phyloP scores from a whole-genome alignment of 2,329 filamentous ascomycete species.

The Phaeosphaeriaceae sp. region DNA sequence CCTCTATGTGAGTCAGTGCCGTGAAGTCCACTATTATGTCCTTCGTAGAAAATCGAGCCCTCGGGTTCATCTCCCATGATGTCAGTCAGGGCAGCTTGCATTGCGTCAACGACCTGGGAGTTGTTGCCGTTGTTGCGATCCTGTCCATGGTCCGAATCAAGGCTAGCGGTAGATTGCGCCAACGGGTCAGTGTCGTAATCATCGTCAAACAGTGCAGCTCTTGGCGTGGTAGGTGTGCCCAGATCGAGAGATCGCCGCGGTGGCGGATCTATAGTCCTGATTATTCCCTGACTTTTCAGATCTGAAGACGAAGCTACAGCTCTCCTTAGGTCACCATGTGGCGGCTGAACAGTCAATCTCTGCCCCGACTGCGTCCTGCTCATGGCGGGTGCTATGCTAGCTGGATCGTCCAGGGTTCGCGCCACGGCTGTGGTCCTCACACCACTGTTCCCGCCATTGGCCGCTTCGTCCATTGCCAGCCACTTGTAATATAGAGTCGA shows the following conservation, averaged over 20 bases:
- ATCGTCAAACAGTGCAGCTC: conserved; percentile 77
- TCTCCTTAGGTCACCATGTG: conserved; percentile 60
- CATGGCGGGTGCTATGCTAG: conserved; percentile 43
- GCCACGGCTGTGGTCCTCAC: conserved; percentile 34
- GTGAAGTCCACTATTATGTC: conserved; percentile 59
- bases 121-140: conserved; percentile 65
- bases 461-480: conserved; percentile 80
- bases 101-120: conserved; percentile 83
- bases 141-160: conserved; percentile 68
- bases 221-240: conserved; percentile 51
- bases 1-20: conserved; percentile 68
- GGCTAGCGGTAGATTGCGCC: conserved; percentile 77
- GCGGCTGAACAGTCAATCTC: conserved; percentile 47
- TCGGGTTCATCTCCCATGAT: conserved; percentile 85
- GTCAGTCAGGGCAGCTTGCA: conserved; percentile 89
- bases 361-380: conserved; percentile 57
- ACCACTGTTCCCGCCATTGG: conserved; percentile 40
- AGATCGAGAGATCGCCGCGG: conserved; percentile 76
- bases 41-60: conserved; percentile 70
- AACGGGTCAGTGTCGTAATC: conserved; percentile 78
- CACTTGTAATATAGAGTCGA: conserved; percentile 98
- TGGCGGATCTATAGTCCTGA: conserved; percentile 54
- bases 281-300: conserved; percentile 57
- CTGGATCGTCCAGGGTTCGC: conserved; percentile 34
- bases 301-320: conserved; percentile 68